Evolutionary conservation across 768 basidiomycete species (phyloP).

Genomic region (Auriscalpium microsporum): DNA sequence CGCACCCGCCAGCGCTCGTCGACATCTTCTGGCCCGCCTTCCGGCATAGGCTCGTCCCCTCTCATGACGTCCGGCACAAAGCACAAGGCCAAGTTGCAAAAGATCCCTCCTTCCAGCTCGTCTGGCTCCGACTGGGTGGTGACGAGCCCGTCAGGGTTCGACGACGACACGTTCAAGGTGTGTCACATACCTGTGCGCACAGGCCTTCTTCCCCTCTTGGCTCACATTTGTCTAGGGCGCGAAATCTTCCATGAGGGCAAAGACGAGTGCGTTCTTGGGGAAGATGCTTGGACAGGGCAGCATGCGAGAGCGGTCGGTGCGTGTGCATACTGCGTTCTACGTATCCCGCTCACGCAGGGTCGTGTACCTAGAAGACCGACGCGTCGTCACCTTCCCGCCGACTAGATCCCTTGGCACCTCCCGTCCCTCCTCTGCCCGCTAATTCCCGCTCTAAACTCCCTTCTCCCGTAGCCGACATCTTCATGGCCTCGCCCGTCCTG

Average conservation of each 20-base stretch:
- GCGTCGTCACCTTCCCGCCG: conserved; percentile 13
- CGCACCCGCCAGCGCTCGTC: conserved; percentile 35
- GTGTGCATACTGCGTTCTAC: conserved; percentile 18
- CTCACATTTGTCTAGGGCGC: conserved; percentile 27
- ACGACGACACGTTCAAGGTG: conserved; percentile 41
- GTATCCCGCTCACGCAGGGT: conserved; percentile 7
- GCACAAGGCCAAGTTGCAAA: conserved; percentile 18
- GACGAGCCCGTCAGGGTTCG: conserved; percentile 32
- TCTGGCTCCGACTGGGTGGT: conserved; percentile 39
- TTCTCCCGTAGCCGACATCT: conserved; percentile 45
- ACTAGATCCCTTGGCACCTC: conserved; percentile 18
- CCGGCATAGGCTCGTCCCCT: conserved; percentile 23
- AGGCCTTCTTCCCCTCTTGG: background rate
- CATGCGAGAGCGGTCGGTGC: conserved; percentile 62
- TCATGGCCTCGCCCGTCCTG: conserved; percentile 26
- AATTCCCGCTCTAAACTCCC: background rate
- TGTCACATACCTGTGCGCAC: conserved; percentile 15
- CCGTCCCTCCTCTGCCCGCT: conserved; percentile 6
- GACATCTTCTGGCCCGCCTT: conserved; percentile 27
- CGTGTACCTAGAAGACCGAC: conserved; percentile 22
- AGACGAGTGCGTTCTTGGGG: conserved; percentile 74
- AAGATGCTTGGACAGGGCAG: conserved; percentile 67
- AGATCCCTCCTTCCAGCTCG: conserved; percentile 18
- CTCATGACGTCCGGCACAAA: conserved; percentile 23
- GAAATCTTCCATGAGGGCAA: conserved; percentile 63